Conservation (phyloP, 1,284 basidiomycete species). For the Pseudozyma pruni region DNA sequence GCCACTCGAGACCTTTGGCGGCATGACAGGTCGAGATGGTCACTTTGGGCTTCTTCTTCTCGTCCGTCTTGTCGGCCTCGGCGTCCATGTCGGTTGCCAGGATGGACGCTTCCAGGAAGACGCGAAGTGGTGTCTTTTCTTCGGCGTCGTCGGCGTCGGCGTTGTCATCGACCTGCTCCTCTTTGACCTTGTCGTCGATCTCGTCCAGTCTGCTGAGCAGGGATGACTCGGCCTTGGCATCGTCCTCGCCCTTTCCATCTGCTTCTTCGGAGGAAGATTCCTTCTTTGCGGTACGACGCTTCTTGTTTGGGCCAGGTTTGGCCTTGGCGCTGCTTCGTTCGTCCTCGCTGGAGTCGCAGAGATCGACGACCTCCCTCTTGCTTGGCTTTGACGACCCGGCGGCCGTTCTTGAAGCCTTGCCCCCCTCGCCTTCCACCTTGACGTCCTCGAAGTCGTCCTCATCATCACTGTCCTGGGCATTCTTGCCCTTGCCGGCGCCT, state of each 20-base stretch:
- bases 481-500: conserved; percentile 7
- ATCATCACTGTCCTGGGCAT: conserved; percentile 14
- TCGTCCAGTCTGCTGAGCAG: conserved; percentile 25
- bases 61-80: conserved; percentile 69
- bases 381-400: background rate
- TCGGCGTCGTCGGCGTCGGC: conserved; percentile 27
- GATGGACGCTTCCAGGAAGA: conserved; percentile 85
- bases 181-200: conserved; percentile 3
- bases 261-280: background rate
- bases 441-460: conserved; percentile 68
- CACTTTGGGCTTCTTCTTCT: conserved; percentile 75
- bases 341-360: conserved; percentile 24
- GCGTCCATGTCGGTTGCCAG: conserved; percentile 81
- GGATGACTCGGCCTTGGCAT: background rate
- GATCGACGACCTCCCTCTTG: conserved; percentile 39
- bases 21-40: conserved; percentile 88
- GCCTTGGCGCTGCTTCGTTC: background rate
- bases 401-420: background rate
- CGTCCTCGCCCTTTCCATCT: background rate
- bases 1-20: conserved; percentile 93
- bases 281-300: conserved; percentile 9
- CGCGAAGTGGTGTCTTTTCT: conserved; percentile 73
- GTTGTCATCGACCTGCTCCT: conserved; percentile 14
- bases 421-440: conserved; percentile 8
- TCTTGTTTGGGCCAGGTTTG: conserved; percentile 16